phyloP scores from a whole-genome alignment of 495 filamentous ascomycete genomes.

The Gamarada debralockiae region DNA sequence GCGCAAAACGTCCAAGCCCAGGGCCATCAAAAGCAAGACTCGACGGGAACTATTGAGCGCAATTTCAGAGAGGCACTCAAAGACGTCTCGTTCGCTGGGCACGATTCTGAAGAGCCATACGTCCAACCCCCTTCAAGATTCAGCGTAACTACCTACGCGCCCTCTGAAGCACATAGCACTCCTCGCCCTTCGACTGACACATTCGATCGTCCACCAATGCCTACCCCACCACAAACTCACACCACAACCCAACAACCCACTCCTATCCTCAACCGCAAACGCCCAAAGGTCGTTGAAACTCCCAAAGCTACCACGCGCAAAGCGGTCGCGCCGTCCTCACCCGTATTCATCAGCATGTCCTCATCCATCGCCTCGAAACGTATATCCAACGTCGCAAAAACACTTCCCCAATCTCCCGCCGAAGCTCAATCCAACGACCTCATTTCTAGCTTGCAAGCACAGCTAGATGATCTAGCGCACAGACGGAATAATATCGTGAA shows the following conservation, averaged over 20 bases:
- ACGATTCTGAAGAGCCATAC: conserved; percentile 19
- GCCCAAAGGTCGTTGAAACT: conserved; percentile 12
- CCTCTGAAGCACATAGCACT: conserved; percentile 45
- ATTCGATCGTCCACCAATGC: conserved; percentile 19
- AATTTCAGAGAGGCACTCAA: conserved; percentile 24
- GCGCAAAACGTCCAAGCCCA: background rate
- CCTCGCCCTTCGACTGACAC: conserved; percentile 48
- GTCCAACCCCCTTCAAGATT: conserved; percentile 63
- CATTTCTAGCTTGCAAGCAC: conserved; percentile 62
- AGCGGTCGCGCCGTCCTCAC: conserved; percentile 15
- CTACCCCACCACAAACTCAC: conserved; percentile 9
- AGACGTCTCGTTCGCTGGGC: conserved; percentile 8
- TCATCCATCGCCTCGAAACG: conserved; percentile 5
- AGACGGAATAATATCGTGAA: conserved; percentile 67
- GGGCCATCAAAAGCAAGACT: conserved; percentile 24
- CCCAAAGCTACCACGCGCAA: conserved; percentile 15
- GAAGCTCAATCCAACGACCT: conserved; percentile 54
- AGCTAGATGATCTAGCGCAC: conserved; percentile 58
- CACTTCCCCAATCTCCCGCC: conserved; percentile 53
- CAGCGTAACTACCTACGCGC: conserved; percentile 69
- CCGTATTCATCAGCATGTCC: conserved; percentile 24
- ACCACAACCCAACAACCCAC: background rate
- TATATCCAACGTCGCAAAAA: conserved; percentile 38
- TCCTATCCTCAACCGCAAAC: conserved; percentile 18
- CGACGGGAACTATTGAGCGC: conserved; percentile 29